A percentile compares a stretch with the other conserved stretches of the same genome.
phyloP scores from a whole-genome alignment of 2,329 filamentous ascomycete genomes.

The Fusarium sp. region DNA sequence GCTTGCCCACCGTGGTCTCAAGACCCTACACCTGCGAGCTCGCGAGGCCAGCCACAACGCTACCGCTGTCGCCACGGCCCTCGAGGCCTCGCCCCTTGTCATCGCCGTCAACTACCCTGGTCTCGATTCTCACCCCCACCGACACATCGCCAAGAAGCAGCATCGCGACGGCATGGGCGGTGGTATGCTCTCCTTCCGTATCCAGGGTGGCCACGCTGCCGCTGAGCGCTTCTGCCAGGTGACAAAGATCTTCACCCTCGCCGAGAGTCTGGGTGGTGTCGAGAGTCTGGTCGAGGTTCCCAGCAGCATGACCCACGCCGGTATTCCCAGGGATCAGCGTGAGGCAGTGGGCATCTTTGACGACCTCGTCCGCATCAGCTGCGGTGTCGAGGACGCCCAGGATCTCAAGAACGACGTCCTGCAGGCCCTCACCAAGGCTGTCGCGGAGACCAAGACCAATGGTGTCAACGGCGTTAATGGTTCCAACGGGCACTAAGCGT shows the following conservation, averaged over 20 bases:
- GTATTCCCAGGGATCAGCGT: conserved; percentile 89
- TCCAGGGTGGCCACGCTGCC: conserved; percentile 85
- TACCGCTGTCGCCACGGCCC: conserved; percentile 77
- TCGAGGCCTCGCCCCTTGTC: conserved; percentile 85
- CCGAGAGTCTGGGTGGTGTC: conserved; percentile 91
- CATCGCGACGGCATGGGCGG: conserved; percentile 95
- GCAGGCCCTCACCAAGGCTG: conserved; percentile 83
- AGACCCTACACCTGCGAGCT: conserved; percentile 94
- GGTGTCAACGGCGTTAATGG: conserved; percentile 49
- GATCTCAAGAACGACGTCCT: conserved; percentile 87
- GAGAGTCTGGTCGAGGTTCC: conserved; percentile 94
- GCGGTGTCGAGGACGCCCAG: conserved; percentile 89
- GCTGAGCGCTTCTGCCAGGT: conserved; percentile 93
- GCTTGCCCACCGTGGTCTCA: conserved; percentile 96
- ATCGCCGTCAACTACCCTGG: conserved; percentile 96
- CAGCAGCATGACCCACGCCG: conserved; percentile 95
- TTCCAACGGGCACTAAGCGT: conserved; percentile 34
- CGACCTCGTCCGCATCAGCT: conserved; percentile 92
- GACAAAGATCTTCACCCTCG: conserved; percentile 91
- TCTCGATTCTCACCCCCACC: conserved; percentile 86
- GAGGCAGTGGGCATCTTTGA: conserved; percentile 96
- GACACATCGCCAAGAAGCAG: conserved; percentile 86
- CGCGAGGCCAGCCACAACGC: conserved; percentile 88
- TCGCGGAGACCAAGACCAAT: conserved; percentile 53
- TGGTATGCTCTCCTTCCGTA: conserved; percentile 97